A percentile compares a stretch with the other conserved stretches of the same genome.
Conservation (phyloP, 2,329 filamentous ascomycete genomes). For the Shiraia sp. region DNA sequence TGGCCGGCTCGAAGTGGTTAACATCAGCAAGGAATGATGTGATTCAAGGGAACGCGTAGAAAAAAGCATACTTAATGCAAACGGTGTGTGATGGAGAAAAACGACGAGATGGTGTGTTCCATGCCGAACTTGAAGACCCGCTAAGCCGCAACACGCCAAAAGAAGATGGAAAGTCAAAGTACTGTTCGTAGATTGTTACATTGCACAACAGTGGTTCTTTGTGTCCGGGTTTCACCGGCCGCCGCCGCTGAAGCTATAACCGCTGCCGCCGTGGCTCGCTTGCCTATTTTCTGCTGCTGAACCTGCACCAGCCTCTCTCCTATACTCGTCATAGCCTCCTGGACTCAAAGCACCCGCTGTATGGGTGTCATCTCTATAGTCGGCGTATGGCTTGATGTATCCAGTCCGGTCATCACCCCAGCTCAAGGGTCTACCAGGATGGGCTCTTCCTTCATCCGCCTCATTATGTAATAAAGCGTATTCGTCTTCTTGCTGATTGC, state of each 20-base stretch:
- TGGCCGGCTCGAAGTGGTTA: too few species aligned
- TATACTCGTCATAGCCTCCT: constrained; percentile 42
- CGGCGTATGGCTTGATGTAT: constrained; percentile 25
- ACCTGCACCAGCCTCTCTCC: constrained; percentile 23
- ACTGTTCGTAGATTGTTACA: too few species aligned
- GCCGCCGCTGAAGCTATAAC: constrained; percentile 22
- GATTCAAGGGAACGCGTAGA: too few species aligned
- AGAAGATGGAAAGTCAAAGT: too few species aligned
- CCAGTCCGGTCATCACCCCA: constrained; percentile 42
- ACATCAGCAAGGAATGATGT: too few species aligned
- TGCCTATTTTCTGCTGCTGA: constrained; percentile 5
- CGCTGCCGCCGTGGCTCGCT: constrained; percentile 22
- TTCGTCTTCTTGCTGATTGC: constrained; percentile 54
- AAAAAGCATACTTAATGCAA: too few species aligned
- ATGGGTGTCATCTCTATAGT: constrained; percentile 45
- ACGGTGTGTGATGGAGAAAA: not conserved
- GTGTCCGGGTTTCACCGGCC: not conserved
- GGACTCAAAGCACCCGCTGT: constrained; percentile 38
- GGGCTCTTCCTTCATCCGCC: constrained; percentile 42
- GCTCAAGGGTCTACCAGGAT: constrained; percentile 46
- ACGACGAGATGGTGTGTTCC: too few species aligned
- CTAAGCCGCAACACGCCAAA: too few species aligned
- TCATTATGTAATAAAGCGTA: constrained; percentile 55
- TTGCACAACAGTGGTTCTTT: not conserved
- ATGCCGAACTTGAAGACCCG: too few species aligned